Percentiles rank a stretch among this genome's conserved stretches.
phyloP scores from a whole-genome alignment of 257 asterid genomes.

The Rubia yunnanensis region DNA sequence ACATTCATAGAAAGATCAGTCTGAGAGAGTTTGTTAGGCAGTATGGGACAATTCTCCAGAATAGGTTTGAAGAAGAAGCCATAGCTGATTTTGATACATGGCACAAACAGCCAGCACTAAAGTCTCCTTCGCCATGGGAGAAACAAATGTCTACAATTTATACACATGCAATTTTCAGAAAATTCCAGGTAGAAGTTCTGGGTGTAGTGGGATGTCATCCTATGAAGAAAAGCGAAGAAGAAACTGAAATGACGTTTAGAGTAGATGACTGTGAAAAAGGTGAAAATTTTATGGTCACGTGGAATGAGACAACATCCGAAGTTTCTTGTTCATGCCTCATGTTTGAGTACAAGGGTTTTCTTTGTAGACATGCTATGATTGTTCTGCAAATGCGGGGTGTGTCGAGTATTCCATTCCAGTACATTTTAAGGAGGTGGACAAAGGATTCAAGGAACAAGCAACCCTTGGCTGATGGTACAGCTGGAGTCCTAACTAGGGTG shows the following conservation, averaged over 20 bases:
- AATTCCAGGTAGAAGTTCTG: constrained; percentile 86
- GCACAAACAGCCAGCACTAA: constrained; percentile 95
- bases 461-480: constrained; percentile 45
- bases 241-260: constrained; percentile 40
- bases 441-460: constrained; percentile 74
- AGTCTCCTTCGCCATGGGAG: constrained; percentile 99
- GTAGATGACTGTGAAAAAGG: constrained; percentile 87
- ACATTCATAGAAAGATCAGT: constrained; percentile 69
- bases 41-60: constrained; percentile 68
- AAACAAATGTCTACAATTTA: constrained; percentile 87
- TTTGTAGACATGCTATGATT: constrained; percentile 91
- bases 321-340: constrained; percentile 91
- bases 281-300: constrained; percentile 65
- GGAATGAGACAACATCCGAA: constrained; percentile 63
- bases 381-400: constrained; percentile 94
- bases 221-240: constrained; percentile 59
- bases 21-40: constrained; percentile 86
- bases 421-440: constrained; percentile 91
- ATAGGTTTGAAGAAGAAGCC: constrained; percentile 87
- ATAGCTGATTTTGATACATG: constrained; percentile 90
- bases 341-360: constrained; percentile 86
- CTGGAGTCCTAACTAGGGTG: constrained; percentile 56
- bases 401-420: constrained; percentile 71
- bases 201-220: constrained; percentile 99
- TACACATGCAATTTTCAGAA: constrained; percentile 81